Percentiles rank a stretch among this genome's conserved stretches.
Conservation (phyloP, 73 alveolate species). For the Paramecium octaurelia region DNA sequence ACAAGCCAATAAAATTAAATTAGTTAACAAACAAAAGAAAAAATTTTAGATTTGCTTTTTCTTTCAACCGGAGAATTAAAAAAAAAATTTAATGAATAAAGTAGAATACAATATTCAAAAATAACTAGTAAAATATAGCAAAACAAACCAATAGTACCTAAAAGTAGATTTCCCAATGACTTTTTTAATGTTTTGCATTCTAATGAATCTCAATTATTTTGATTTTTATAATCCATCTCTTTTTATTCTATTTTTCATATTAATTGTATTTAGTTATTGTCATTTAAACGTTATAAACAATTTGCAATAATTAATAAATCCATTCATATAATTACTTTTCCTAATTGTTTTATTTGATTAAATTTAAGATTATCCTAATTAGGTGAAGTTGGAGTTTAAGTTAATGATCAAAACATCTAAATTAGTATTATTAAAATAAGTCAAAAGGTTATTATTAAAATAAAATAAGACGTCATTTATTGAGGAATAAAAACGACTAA, state of each 20-base stretch:
- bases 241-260: background rate
- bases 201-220: slow-evolving; percentile 31
- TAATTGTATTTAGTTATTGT: background rate
- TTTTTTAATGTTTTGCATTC: slow-evolving; percentile 5
- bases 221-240: background rate
- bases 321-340: too few species aligned
- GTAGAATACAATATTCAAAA: background rate
- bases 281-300: background rate
- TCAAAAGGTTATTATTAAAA: background rate
- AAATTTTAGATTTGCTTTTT: slow-evolving; percentile 1
- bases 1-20: background rate
- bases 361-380: background rate
- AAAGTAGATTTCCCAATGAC: slow-evolving; percentile 31
- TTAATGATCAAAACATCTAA: background rate
- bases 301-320: too few species aligned
- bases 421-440: background rate
- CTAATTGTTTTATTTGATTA: too few species aligned
- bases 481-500: background rate
- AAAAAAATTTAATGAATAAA: slow-evolving; percentile 25
- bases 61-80: slow-evolving; percentile 42
- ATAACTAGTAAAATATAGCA: background rate
- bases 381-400: background rate
- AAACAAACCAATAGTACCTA: slow-evolving; percentile 10
- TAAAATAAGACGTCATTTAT: background rate
- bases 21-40: slow-evolving; percentile 22